Evolutionary conservation across 352 stramenopile species (phyloP).

Genomic region (Phytophthora citrophthora): DNA sequence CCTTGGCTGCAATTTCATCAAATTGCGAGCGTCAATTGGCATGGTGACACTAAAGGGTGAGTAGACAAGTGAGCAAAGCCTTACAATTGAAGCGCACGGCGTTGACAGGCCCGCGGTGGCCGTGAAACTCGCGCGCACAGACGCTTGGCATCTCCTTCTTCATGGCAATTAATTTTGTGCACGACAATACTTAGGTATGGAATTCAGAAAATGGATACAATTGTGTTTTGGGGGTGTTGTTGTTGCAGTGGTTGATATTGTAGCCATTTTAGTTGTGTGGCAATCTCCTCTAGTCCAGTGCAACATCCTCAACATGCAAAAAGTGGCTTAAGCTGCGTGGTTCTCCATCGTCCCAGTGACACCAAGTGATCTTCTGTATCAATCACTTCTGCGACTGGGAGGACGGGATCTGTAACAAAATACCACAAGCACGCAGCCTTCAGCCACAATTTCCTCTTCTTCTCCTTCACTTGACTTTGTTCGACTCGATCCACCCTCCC

Average conservation of each 20-base stretch:
- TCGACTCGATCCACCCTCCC: background rate
- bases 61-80: background rate
- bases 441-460: conserved; percentile 8
- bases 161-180: conserved; percentile 11
- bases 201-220: too few species aligned
- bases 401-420: conserved; percentile 37
- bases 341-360: conserved; percentile 51
- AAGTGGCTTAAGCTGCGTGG: conserved; percentile 17
- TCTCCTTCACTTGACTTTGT: conserved; percentile 14
- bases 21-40: background rate
- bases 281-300: conserved; percentile 31
- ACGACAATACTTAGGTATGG: background rate
- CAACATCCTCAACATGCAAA: conserved; percentile 29
- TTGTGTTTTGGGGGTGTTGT: background rate
- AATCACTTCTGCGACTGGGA: conserved; percentile 44
- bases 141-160: conserved; percentile 36
- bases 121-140: conserved; percentile 60
- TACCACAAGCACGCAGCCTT: conserved; percentile 26
- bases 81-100: conserved; percentile 86
- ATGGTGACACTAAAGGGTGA: background rate
- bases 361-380: conserved; percentile 33
- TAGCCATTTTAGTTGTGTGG: conserved; percentile 20
- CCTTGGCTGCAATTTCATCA: conserved; percentile 57
- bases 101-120: conserved; percentile 77
- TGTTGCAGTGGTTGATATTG: conserved; percentile 31